phyloP scores from a whole-genome alignment of 2,329 filamentous ascomycete species.

The Talaromyces rugulosus region DNA sequence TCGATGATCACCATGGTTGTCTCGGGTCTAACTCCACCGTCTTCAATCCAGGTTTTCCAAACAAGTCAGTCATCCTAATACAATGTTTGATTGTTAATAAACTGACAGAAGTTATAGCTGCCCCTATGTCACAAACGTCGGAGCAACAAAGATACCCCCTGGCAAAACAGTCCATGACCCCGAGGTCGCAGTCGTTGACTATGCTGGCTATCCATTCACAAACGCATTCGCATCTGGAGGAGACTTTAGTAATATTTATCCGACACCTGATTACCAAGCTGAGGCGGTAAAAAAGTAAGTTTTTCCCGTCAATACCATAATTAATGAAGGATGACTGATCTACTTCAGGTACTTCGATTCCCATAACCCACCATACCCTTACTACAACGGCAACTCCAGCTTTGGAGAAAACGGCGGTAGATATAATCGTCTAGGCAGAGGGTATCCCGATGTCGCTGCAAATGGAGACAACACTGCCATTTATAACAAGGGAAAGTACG shows the following conservation, averaged over 20 bases:
- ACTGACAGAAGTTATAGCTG: conserved; percentile 27
- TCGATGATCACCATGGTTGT: not conserved
- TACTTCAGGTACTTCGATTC: not conserved
- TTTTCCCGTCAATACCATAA: not conserved
- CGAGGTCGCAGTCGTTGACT: not conserved
- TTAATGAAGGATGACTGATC: not conserved
- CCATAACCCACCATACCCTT: not conserved
- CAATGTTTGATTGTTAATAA: not conserved
- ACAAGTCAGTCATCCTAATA: not conserved
- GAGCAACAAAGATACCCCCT: conserved; percentile 16
- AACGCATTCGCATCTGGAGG: not conserved
- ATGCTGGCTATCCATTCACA: not conserved
- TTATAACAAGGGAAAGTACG: not conserved
- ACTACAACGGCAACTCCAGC: not conserved
- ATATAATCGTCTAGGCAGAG: conserved; percentile 51
- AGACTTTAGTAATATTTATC: conserved; percentile 46
- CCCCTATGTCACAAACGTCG: conserved; percentile 49
- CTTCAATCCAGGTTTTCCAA: not conserved
- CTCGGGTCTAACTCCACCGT: not conserved
- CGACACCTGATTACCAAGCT: conserved; percentile 40
- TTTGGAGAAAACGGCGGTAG: conserved; percentile 19
- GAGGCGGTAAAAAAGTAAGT: conserved; percentile 35
- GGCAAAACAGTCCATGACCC: not conserved
- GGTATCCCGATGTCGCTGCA: conserved; percentile 58
- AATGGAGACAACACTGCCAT: conserved; percentile 25